Evolutionary conservation across 495 filamentous ascomycete species (phyloP).

Genomic region (Jackrogersella multiformis): DNA sequence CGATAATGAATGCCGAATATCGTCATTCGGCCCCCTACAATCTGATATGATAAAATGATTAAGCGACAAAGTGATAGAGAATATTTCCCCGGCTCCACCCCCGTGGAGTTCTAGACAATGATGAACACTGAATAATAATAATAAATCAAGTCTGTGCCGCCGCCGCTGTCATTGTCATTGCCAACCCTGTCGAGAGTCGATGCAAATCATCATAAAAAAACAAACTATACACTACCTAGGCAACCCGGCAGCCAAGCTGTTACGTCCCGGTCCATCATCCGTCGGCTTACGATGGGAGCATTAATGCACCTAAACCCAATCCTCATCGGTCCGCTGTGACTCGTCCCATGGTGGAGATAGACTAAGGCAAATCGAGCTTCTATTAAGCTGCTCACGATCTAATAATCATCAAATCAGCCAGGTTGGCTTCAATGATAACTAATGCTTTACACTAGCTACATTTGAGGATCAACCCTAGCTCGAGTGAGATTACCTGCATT

Average conservation of each 20-base stretch:
- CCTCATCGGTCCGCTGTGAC: slow-evolving; percentile 30
- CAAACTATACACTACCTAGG: not conserved
- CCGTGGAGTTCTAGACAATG: slow-evolving; percentile 18
- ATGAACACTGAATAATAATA: not conserved
- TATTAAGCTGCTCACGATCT: slow-evolving; percentile 37
- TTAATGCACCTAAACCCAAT: slow-evolving; percentile 19
- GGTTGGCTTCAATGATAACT: slow-evolving; percentile 21
- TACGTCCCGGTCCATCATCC: slow-evolving; percentile 42
- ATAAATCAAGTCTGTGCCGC: slow-evolving; percentile 25
- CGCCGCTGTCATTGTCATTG: slow-evolving; percentile 15
- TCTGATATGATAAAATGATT: slow-evolving; percentile 19
- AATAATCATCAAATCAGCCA: slow-evolving; percentile 20
- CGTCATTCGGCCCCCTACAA: slow-evolving; percentile 16
- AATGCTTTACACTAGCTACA: slow-evolving; percentile 16
- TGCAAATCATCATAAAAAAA: slow-evolving; percentile 36
- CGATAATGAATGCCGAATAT: not conserved
- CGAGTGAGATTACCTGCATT: slow-evolving; percentile 41
- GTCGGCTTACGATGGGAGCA: slow-evolving; percentile 29
- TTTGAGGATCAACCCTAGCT: slow-evolving; percentile 29
- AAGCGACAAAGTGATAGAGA: not conserved
- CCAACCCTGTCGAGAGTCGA: slow-evolving; percentile 35
- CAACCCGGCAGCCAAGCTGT: slow-evolving; percentile 37
- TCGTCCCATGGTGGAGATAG: slow-evolving; percentile 21
- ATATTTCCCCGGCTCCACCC: slow-evolving; percentile 28
- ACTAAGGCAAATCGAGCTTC: slow-evolving; percentile 30